phyloP scores from a whole-genome alignment of 768 basidiomycete species.

The Trametes cubensis region DNA sequence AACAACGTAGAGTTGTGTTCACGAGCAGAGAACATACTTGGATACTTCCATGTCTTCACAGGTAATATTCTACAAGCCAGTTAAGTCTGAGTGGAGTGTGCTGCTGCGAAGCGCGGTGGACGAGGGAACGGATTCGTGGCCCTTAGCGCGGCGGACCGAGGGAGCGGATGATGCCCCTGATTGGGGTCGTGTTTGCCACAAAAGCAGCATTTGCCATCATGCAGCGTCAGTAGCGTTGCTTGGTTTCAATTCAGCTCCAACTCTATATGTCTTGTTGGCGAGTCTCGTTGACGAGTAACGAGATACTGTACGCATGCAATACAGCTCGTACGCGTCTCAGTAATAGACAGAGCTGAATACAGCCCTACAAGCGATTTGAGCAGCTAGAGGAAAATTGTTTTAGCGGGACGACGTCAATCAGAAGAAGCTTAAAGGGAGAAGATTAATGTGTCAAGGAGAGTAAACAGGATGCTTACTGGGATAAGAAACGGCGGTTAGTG shows the following conservation, averaged over 20 bases:
- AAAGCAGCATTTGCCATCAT: background rate
- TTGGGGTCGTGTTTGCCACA: background rate
- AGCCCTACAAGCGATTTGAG: no score
- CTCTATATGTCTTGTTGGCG: no score
- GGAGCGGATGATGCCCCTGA: background rate
- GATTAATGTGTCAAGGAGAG: constrained; percentile 1
- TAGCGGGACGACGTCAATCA: background rate
- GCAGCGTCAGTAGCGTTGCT: background rate
- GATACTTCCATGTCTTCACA: constrained; percentile 8
- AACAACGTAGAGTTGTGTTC: no score
- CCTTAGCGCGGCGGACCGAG: constrained; percentile 3
- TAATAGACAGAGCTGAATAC: no score
- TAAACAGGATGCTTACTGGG: background rate
- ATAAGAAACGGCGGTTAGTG: background rate
- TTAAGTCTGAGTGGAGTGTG: no score
- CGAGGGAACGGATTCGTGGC: no score
- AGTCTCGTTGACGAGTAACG: no score
- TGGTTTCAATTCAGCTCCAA: no score
- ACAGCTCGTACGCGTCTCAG: no score
- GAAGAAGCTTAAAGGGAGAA: constrained; percentile 1
- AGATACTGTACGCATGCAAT: no score
- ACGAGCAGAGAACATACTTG: constrained; percentile 20
- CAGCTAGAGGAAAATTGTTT: background rate
- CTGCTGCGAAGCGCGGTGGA: no score
- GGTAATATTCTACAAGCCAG: no score